These are phyloP conservation scores for Jamesozyma rosinii DNA, from an alignment of 805 yeast species.

Conservation along the genomic window DNA sequence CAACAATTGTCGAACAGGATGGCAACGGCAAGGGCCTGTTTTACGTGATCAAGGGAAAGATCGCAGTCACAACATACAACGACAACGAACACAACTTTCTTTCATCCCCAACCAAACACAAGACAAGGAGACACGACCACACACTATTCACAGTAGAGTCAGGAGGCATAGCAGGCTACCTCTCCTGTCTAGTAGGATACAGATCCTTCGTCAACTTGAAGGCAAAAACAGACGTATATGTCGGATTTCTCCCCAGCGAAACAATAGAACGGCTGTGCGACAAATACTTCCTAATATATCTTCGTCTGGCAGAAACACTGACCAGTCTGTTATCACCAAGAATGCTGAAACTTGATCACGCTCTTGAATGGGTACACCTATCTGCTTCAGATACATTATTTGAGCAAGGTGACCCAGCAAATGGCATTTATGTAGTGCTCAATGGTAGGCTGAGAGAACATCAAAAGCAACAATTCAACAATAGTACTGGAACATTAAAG, in stretches of 20 bases:
- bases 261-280: constrained; percentile 62
- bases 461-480: constrained; percentile 15
- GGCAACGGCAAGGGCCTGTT: constrained; percentile 64
- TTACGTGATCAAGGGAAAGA: constrained; percentile 68
- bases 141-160: constrained; percentile 48
- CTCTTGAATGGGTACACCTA: constrained; percentile 88
- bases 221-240: constrained; percentile 53
- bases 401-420: constrained; percentile 77
- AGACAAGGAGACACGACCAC: constrained; percentile 1
- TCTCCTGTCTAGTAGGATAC: constrained; percentile 71
- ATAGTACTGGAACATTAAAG: neutral
- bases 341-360: constrained; percentile 72
- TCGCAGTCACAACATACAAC: constrained; percentile 43
- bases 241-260: constrained; percentile 60
- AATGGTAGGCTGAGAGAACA: constrained; percentile 80
- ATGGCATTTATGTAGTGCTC: constrained; percentile 80
- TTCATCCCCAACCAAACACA: neutral
- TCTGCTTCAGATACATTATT: constrained; percentile 78
- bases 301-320: constrained; percentile 68
- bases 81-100: neutral
- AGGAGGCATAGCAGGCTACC: constrained; percentile 84
- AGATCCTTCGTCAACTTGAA: constrained; percentile 65
- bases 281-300: constrained; percentile 61
- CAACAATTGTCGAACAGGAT: constrained; percentile 53
- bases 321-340: constrained; percentile 58